Base-by-base conservation (phyloP, 306 rosid species). In the Betula pendula region DNA sequence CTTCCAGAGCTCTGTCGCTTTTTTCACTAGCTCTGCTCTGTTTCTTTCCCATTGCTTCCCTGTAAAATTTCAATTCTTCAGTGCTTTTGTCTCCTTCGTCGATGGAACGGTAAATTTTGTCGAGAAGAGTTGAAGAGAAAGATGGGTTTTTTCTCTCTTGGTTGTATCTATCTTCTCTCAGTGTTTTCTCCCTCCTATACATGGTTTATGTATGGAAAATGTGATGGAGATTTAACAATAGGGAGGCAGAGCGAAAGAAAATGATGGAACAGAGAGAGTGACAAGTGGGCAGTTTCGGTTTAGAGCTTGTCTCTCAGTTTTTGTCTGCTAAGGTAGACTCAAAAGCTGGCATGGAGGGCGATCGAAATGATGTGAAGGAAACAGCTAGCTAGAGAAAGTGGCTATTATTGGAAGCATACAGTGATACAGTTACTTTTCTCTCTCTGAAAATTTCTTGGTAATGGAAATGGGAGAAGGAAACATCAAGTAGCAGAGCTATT, bases 71-170 rank as follows among this genome's bases (percentile, higher is more conserved):
- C 79, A 80, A 78, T 3, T 90, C 87, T 8, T 59, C 83, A 29
- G 68, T 31, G 27, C 73, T 77, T 16, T 22, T 84, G 15, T 84
- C 89, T 1, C 83, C 89, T 0, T 89, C 90, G 79, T 92, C 99
- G 40, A 95, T 89, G 62, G 97, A 91, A 24, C 91, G 88, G 88
- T 96, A 96, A 47, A 92, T 95, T 47, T 88, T 71, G 55, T 95
- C 97, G 13, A 95, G 91, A 0, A 95, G 90, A 25, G 75, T 77
- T 8, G 99, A 89, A 16, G 99, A 96, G 85, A 92, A 92, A 16
- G 97, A 90, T 2, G 92, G 93, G 75, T 35, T 86, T n/a, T 81
- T 70, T 49, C 50, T 20, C 10, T 77, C 49, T 69, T 27, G 19
- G 44, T 22, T 77, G 44, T 71, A 69, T 35, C 76, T 79, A 17